phyloP scores from a whole-genome alignment of 345 rosid genomes.

The Citrus cavaleriei region DNA sequence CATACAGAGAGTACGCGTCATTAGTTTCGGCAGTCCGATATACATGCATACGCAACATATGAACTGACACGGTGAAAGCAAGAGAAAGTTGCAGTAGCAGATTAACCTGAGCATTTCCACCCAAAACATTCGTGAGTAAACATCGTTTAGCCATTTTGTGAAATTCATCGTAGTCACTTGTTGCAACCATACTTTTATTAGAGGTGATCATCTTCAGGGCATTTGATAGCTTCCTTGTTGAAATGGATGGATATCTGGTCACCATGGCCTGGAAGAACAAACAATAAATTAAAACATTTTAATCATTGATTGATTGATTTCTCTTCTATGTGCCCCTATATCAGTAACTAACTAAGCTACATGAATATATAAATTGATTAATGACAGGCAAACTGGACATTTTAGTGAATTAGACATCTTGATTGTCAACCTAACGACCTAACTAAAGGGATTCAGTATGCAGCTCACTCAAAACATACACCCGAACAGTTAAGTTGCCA shows the following conservation, averaged over 20 bases:
- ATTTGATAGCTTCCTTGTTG: conserved; percentile 68
- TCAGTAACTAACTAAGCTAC: neutral
- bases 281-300: neutral
- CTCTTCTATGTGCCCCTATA: neutral
- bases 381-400: neutral
- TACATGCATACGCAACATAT: neutral
- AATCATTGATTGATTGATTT: neutral
- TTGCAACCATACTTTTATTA: conserved; percentile 81
- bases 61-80: neutral
- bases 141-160: conserved; percentile 62
- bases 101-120: conserved; percentile 74
- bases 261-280: conserved; percentile 70
- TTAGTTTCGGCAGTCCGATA: neutral
- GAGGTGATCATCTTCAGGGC: conserved; percentile 63
- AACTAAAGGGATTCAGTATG: neutral
- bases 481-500: neutral
- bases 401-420: neutral
- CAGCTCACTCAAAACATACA: neutral
- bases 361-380: neutral
- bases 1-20: neutral
- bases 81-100: neutral
- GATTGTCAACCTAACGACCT: neutral
- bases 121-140: conserved; percentile 51
- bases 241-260: conserved; percentile 68
- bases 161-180: conserved; percentile 76